Evolutionary conservation across 768 basidiomycete species (phyloP).

Genomic region (Psilocybe azurescens): DNA sequence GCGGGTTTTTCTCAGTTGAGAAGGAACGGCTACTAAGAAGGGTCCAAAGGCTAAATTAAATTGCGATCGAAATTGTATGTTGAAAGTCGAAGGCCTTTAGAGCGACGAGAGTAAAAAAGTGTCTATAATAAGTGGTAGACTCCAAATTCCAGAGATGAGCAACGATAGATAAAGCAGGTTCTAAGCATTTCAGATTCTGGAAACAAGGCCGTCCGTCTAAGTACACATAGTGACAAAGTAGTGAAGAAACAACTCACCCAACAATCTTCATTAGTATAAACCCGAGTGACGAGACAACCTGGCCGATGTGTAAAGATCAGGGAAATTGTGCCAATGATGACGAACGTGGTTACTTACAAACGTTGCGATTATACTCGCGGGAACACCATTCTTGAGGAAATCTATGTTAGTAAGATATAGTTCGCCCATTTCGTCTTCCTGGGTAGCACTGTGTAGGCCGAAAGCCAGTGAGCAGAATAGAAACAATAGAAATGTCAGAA

Average conservation of each 20-base stretch:
- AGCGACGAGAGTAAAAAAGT: not conserved
- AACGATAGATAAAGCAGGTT: conserved; percentile 9
- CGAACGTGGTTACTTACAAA: conserved; percentile 51
- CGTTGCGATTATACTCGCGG: conserved; percentile 90
- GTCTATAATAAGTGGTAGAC: not conserved
- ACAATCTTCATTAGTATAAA: conserved; percentile 76
- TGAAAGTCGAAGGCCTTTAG: not conserved
- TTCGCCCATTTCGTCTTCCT: conserved; percentile 94
- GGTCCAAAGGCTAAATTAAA: conserved; percentile 3
- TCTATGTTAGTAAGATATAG: conserved; percentile 85
- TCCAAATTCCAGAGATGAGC: not conserved
- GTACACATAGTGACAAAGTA: not conserved
- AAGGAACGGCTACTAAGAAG: conserved; percentile 1
- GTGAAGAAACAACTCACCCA: conserved; percentile 53
- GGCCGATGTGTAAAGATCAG: conserved; percentile 14
- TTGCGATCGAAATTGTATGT: not conserved
- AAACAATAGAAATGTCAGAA: conserved; percentile 25
- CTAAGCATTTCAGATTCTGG: conserved; percentile 19
- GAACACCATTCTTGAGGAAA: conserved; percentile 93
- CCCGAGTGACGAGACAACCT: conserved; percentile 89
- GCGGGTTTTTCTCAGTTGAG: not conserved
- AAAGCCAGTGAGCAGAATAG: conserved; percentile 2
- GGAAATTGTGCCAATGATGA: conserved; percentile 6
- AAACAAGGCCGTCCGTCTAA: conserved; percentile 1
- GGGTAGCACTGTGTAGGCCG: conserved; percentile 65